Base-by-base conservation (phyloP, 768 basidiomycete species). In the Hypholoma sublateritium region DNA sequence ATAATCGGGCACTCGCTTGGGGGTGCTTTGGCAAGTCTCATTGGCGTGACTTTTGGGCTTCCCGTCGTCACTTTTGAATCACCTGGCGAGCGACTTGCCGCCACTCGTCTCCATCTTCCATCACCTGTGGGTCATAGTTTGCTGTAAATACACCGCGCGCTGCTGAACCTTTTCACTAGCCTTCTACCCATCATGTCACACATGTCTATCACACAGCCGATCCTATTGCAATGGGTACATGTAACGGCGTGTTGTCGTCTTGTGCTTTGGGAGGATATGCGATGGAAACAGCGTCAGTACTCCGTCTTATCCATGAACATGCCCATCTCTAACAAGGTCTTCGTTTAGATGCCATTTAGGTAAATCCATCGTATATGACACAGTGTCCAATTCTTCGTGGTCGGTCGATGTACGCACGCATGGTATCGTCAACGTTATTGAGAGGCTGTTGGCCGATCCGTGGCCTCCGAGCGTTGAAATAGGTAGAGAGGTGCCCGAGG, bases 131-230 rank as follows among this genome's bases (percentile, higher is more conserved):
- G 84, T 64, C 21, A 21, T 35, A 5, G 22, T 53, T 21, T 9
- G 16, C 22, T 35, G 34, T 28, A 21, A 34, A 43, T 2, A 16
- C 25, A 43, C 5, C 5, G 36, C 44, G 14, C 17, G 25, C 50
- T 39, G 19, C n/a, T 12, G 19, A 24, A 49, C 22, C 11, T 21
- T n/a, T 36, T 57, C 2, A 41, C 44, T 14, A 89, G 86, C 89
- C 89, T 34, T 87, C 86, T 6, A 80, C 80, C 9, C 84, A 88
- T 14, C 90, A 91, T 62, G 80, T 97, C 59, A 95, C 91, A 0
- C 95, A 98, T 70, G 78, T 98, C 25, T 97, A 91, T 71, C 92
- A 97, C 67, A 96, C 89, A 19, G 95, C 95, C 24, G 95, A 98
- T 72, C 95, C 95, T 5, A 91, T 98, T 50, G 84, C 95, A 17